Conservation (phyloP, 2,329 filamentous ascomycete species). For the Tolypocladium amazonense region DNA sequence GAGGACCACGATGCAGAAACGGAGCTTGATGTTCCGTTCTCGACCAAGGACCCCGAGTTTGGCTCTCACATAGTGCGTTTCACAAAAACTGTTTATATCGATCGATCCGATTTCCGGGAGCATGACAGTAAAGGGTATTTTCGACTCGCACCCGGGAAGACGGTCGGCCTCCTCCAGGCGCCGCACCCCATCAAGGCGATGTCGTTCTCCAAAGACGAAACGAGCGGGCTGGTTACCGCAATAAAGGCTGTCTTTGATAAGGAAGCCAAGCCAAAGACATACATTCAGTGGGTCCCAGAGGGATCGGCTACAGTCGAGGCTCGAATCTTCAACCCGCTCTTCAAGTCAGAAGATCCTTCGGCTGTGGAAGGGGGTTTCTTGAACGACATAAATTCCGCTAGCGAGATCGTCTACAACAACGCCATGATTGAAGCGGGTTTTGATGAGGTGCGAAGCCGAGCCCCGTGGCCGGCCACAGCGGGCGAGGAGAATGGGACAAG, state of each 20-base stretch:
- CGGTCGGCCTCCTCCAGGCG: conserved; percentile 63
- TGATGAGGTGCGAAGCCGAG: conserved; percentile 59
- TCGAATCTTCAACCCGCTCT: conserved; percentile 71
- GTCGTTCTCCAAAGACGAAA: conserved; percentile 56
- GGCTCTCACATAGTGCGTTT: conserved; percentile 52
- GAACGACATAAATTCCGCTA: conserved; percentile 73
- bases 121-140: conserved; percentile 68
- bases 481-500: conserved; percentile 56
- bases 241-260: conserved; percentile 57
- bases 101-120: conserved; percentile 70
- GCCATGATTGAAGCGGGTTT: conserved; percentile 80
- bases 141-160: conserved; percentile 67
- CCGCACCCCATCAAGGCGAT: conserved; percentile 62
- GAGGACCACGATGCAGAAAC: conserved; percentile 54
- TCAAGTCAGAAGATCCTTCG: conserved; percentile 77
- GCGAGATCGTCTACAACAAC: conserved; percentile 65
- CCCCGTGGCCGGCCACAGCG: conserved; percentile 73
- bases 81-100: conserved; percentile 75
- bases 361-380: conserved; percentile 71
- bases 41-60: conserved; percentile 64
- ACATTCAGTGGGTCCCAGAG: conserved; percentile 80
- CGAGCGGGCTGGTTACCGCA: conserved; percentile 52
- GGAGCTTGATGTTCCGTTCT: conserved; percentile 66
- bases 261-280: conserved; percentile 66
- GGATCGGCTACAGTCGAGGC: conserved; percentile 61